Conservation (phyloP, 2,329 filamentous ascomycete genomes). For the Aspergillus sp. region DNA sequence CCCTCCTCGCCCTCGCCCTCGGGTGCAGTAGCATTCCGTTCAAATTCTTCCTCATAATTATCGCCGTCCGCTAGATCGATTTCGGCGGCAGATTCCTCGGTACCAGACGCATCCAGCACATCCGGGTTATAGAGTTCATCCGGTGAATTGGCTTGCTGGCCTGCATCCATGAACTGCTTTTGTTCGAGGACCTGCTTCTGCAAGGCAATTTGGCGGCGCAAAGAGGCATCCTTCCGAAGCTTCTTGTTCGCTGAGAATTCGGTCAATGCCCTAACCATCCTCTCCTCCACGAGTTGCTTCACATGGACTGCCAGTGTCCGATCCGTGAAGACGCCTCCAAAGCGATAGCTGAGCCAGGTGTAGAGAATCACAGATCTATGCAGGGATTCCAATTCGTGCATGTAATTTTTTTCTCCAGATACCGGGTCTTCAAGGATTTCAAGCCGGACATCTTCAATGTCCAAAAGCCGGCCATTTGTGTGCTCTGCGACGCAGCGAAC, state of each 20-base stretch:
- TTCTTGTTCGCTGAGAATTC: constrained; percentile 53
- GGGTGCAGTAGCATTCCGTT: not conserved
- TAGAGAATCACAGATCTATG: constrained; percentile 84
- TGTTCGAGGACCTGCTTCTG: constrained; percentile 35
- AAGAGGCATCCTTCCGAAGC: constrained; percentile 39
- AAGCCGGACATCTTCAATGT: constrained; percentile 69
- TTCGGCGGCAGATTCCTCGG: constrained; percentile 8
- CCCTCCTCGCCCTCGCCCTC: not conserved
- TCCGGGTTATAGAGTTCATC: constrained; percentile 14
- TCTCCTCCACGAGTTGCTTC: constrained; percentile 73
- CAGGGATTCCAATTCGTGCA: constrained; percentile 70
- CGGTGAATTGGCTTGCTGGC: constrained; percentile 13
- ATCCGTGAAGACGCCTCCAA: constrained; percentile 74
- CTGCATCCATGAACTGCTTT: constrained; percentile 25
- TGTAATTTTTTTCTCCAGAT: constrained; percentile 53
- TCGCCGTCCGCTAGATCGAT: not conserved
- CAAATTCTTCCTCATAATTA: not conserved
- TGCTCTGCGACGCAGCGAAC: constrained; percentile 70
- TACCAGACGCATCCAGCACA: constrained; percentile 17
- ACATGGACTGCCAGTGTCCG: constrained; percentile 75
- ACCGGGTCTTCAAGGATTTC: constrained; percentile 65
- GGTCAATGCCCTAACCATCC: constrained; percentile 65
- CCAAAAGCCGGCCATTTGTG: constrained; percentile 65
- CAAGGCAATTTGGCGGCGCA: constrained; percentile 37
- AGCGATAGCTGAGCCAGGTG: constrained; percentile 90